These are phyloP conservation scores for Saccharomycopsis fermentans DNA, from an alignment of 805 yeast genomes.

Conservation along the genomic window DNA sequence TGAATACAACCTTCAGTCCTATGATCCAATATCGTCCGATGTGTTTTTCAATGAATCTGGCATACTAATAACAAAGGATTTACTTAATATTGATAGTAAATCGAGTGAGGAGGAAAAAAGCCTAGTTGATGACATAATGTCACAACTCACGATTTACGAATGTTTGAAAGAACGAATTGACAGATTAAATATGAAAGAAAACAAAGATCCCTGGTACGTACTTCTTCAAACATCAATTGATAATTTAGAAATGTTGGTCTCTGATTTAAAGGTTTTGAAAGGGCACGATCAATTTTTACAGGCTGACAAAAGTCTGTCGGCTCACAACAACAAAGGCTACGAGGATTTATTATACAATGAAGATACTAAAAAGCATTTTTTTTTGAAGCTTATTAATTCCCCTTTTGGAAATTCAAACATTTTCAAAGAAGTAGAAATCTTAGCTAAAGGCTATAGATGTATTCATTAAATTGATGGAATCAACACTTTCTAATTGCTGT, in stretches of 20 bases:
- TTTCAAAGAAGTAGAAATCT: conserved; percentile 2
- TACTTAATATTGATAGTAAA: neutral
- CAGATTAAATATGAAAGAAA: neutral
- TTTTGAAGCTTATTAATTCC: conserved; percentile 8
- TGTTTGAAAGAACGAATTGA: neutral
- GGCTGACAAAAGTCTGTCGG: neutral
- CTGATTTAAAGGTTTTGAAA: neutral
- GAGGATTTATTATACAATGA: neutral
- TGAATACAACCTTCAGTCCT: neutral
- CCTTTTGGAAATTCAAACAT: conserved; percentile 1
- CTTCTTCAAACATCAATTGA: neutral
- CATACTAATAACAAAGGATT: neutral
- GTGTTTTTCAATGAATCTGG: neutral
- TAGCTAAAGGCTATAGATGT: conserved; percentile 7
- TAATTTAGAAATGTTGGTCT: neutral
- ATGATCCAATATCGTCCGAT: neutral
- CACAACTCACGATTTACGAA: neutral
- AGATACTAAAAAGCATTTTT: conserved; percentile 6
- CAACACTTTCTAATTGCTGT: no score
- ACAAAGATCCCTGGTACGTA: neutral
- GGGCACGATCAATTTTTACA: neutral
- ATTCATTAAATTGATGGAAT: neutral
- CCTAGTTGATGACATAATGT: neutral
- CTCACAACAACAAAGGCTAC: neutral
- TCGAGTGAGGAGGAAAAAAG: neutral